Conservation (phyloP, 441 rosid genomes). For the Corymbia citriodora region DNA sequence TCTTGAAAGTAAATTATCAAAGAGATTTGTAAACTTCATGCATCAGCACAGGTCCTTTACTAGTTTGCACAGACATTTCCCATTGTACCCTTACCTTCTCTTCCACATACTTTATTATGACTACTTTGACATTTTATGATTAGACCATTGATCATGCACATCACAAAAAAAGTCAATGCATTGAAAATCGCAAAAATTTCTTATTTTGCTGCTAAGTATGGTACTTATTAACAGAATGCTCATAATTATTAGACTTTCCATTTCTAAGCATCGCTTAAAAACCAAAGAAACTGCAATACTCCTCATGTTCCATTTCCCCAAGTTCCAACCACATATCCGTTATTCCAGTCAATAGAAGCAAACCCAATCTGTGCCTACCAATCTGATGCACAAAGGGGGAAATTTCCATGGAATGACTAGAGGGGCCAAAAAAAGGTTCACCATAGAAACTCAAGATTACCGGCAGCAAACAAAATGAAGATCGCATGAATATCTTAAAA, state of each 20-base stretch:
- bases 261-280: neutral
- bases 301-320: neutral
- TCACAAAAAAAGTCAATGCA: neutral
- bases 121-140: neutral
- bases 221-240: neutral
- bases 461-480: conserved; percentile 2
- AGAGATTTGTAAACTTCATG: neutral
- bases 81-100: neutral
- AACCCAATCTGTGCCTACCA: neutral
- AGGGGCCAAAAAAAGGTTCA: neutral
- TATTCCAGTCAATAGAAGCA: neutral
- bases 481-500: neutral
- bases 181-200: neutral
- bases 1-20: neutral
- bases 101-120: neutral
- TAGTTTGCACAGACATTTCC: neutral
- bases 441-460: neutral
- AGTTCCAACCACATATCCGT: neutral
- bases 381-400: neutral
- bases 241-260: neutral
- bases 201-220: neutral
- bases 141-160: neutral
- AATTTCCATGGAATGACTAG: neutral
- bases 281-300: neutral
- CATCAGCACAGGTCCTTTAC: neutral